phyloP scores from a whole-genome alignment of 2,329 filamentous ascomycete genomes.

The Fusarium sp. region DNA sequence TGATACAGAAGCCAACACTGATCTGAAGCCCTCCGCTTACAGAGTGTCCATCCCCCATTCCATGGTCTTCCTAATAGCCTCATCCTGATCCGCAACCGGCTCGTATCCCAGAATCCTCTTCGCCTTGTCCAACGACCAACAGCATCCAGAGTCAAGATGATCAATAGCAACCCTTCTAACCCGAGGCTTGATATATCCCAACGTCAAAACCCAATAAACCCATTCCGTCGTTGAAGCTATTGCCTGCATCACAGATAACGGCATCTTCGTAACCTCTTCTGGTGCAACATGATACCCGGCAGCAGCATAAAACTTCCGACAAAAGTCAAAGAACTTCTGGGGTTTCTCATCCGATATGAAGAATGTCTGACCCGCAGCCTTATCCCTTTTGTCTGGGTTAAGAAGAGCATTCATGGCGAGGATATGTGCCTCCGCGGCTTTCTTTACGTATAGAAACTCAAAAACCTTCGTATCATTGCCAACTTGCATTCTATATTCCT shows the following conservation, averaged over 20 bases:
- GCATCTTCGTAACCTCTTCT: not conserved
- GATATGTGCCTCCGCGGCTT: conserved; percentile 1
- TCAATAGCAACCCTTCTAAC: not conserved
- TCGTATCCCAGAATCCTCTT: not conserved
- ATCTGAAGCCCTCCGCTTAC: not conserved
- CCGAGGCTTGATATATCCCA: not conserved
- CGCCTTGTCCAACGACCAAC: conserved; percentile 4
- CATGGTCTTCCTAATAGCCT: not conserved
- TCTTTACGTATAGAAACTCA: conserved; percentile 1
- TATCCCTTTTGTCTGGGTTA: rapidly evolving
- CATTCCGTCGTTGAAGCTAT: conserved; percentile 9
- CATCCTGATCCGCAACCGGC: not conserved
- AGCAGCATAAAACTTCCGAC: not conserved
- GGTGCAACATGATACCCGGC: not conserved
- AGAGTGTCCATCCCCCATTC: not conserved
- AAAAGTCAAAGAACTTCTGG: not conserved
- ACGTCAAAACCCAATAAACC: not conserved
- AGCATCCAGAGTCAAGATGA: not conserved
- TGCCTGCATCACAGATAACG: not conserved
- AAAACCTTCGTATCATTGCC: not conserved
- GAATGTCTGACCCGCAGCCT: not conserved
- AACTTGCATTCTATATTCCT: conserved; percentile 12
- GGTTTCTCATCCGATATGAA: conserved; percentile 3
- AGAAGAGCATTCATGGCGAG: not conserved
- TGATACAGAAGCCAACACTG: no score